Conservation (phyloP, 176 grass and related monocot genomes). For the Pontederia crassipes region DNA sequence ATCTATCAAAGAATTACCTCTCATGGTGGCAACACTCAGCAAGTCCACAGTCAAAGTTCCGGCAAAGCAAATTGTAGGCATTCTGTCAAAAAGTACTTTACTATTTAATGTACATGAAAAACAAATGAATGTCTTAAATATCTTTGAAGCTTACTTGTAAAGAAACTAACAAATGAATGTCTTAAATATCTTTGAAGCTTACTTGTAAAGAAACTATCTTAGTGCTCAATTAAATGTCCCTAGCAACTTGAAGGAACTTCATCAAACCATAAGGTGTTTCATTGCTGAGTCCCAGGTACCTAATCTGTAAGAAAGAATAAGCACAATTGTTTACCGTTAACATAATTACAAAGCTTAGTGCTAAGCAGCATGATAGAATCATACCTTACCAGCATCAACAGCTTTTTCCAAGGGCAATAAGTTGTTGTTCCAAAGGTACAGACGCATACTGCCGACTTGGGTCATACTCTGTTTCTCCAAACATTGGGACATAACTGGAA, state of each 20-base stretch:
- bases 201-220: constrained; percentile 80
- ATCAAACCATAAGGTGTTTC: constrained; percentile 90
- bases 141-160: constrained; percentile 39
- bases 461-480: constrained; percentile 84
- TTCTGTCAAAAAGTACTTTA: constrained; percentile 36
- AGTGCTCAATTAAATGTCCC: constrained; percentile 23
- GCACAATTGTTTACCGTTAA: background rate
- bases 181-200: constrained; percentile 1
- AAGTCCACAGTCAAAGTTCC: constrained; percentile 76
- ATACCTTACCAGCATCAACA: constrained; percentile 68
- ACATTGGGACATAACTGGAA: constrained; percentile 79
- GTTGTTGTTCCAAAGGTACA: constrained; percentile 64
- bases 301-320: constrained; percentile 45
- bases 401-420: constrained; percentile 62
- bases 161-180: constrained; percentile 28
- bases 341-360: background rate
- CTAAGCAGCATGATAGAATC: background rate
- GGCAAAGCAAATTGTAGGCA: constrained; percentile 72
- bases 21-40: constrained; percentile 92
- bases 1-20: constrained; percentile 23
- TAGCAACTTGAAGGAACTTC: constrained; percentile 61
- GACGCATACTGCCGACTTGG: constrained; percentile 41
- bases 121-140: background rate
- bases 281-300: constrained; percentile 81
- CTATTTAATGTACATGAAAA: constrained; percentile 1